These are phyloP conservation scores for Boletus vinaceobasis DNA, from an alignment of 768 basidiomycete genomes.

Conservation along the genomic window DNA sequence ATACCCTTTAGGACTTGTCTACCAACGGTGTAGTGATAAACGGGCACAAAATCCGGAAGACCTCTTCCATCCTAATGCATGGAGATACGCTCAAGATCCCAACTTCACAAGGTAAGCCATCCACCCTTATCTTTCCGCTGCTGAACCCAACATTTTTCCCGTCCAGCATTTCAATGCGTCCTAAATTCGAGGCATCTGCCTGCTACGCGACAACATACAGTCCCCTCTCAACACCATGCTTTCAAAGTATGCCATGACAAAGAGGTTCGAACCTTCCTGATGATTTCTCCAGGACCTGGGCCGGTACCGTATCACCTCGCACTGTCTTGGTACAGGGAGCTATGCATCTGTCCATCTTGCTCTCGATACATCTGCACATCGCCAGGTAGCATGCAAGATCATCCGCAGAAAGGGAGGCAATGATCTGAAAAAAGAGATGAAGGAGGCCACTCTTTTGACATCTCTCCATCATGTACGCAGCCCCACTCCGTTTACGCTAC, in stretches of 20 bases:
- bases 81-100: slow-evolving; percentile 70
- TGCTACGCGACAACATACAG: slow-evolving; percentile 55
- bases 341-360: slow-evolving; percentile 83
- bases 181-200: slow-evolving; percentile 52
- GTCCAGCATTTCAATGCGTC: slow-evolving; percentile 62
- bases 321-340: slow-evolving; percentile 76
- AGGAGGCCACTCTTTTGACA: slow-evolving; percentile 73
- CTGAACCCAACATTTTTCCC: not conserved
- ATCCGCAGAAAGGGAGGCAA: slow-evolving; percentile 57
- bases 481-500: not conserved
- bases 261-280: not conserved
- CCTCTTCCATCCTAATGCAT: slow-evolving; percentile 71
- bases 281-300: slow-evolving; percentile 50
- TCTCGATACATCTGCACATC: slow-evolving; percentile 55
- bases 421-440: slow-evolving; percentile 54
- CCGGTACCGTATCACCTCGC: slow-evolving; percentile 68
- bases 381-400: slow-evolving; percentile 83
- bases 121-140: not conserved
- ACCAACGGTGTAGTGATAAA: slow-evolving; percentile 75
- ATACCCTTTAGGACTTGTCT: slow-evolving; percentile 57
- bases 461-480: slow-evolving; percentile 63
- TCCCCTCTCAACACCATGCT: slow-evolving; percentile 50
- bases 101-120: slow-evolving; percentile 52
- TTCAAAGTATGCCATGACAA: slow-evolving; percentile 44
- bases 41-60: slow-evolving; percentile 61